Evolutionary conservation across 129 eudicot species (phyloP).

Genomic region (Escallonia herrerae): DNA sequence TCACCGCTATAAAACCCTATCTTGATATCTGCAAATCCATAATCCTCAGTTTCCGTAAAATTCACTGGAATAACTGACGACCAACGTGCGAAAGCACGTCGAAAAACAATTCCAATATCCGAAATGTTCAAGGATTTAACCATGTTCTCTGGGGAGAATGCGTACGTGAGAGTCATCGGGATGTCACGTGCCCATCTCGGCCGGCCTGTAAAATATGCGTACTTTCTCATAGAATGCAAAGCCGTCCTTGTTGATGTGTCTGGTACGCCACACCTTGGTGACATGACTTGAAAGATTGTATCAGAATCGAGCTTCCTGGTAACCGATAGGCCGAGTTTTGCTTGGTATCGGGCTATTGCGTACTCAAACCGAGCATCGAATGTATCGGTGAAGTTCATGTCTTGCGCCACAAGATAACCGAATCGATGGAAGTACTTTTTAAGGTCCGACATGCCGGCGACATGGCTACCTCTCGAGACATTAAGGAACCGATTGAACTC

Average conservation of each 20-base stretch:
- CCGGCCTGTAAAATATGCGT: conserved; percentile 43
- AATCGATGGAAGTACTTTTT: conserved; percentile 46
- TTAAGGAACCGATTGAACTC: conserved; percentile 17
- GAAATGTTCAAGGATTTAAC: conserved; percentile 18
- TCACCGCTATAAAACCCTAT: conserved; percentile 57
- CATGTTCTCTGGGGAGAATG: conserved; percentile 32
- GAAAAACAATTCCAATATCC: conserved; percentile 28
- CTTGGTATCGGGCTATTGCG: conserved; percentile 32
- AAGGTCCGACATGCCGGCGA: conserved; percentile 33
- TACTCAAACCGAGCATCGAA: conserved; percentile 32
- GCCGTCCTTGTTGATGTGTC: conserved; percentile 15
- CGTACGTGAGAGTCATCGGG: conserved; percentile 49
- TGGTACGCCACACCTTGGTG: conserved; percentile 51
- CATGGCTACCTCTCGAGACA: conserved; percentile 30
- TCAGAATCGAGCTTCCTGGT: conserved; percentile 34
- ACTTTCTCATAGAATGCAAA: conserved; percentile 22
- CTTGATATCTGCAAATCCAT: conserved; percentile 43
- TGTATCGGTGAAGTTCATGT: conserved; percentile 17
- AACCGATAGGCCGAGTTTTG: conserved; percentile 18
- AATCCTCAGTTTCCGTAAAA: conserved; percentile 33
- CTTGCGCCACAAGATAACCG: conserved; percentile 29
- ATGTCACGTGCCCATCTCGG: conserved; percentile 60
- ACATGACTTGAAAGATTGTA: conserved; percentile 35
- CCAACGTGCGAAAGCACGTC: conserved; percentile 43
- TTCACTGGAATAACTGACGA: conserved; percentile 46